Percentiles rank a stretch among this genome's conserved stretches.
Evolutionary conservation across 176 grass and related monocot species (phyloP).

Genomic region (Aegilops tauschii): DNA sequence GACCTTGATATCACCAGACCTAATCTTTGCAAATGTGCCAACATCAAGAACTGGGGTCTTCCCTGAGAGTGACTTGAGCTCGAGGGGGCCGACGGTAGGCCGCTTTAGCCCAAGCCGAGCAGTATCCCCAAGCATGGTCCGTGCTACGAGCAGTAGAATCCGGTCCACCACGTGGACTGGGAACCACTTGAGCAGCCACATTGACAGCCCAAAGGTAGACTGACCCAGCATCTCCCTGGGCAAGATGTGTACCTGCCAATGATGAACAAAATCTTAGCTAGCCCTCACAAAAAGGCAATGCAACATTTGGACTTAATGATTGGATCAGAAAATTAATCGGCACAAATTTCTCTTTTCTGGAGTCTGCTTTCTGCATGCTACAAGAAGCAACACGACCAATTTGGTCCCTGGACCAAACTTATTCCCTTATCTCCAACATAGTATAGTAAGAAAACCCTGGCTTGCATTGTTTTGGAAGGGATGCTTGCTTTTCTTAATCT

Average conservation of each 20-base stretch:
- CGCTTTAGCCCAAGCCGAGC: constrained; percentile 67
- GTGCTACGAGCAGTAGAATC: constrained; percentile 57
- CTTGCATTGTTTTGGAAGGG: constrained; percentile 34
- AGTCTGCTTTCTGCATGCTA: constrained; percentile 60
- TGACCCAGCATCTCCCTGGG: constrained; percentile 90
- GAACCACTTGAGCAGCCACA: constrained; percentile 89
- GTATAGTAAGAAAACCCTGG: constrained; percentile 31
- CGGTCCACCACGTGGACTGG: constrained; percentile 69
- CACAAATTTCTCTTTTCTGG: constrained; percentile 24
- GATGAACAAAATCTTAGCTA: constrained; percentile 51
- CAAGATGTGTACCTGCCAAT: constrained; percentile 89
- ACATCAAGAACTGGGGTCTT: constrained; percentile 98
- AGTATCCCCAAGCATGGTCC: constrained; percentile 76
- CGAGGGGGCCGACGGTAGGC: constrained; percentile 69
- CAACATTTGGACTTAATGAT: constrained; percentile 73
- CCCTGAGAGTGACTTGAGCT: constrained; percentile 89
- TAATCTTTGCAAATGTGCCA: constrained; percentile 86
- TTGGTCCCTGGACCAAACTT: constrained; percentile 38
- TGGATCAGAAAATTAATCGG: constrained; percentile 53
- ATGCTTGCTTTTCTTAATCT: constrained; percentile 41
- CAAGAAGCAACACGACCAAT: constrained; percentile 53
- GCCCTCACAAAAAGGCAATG: constrained; percentile 39
- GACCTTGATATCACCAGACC: constrained; percentile 84
- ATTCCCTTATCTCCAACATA: constrained; percentile 75
- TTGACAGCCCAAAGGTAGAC: constrained; percentile 87